Evolutionary conservation across 164 flowering plant genomes (phyloP), one percentile per base, ranked within the genome.

Genomic region (Kingdonia uniflora): DNA sequence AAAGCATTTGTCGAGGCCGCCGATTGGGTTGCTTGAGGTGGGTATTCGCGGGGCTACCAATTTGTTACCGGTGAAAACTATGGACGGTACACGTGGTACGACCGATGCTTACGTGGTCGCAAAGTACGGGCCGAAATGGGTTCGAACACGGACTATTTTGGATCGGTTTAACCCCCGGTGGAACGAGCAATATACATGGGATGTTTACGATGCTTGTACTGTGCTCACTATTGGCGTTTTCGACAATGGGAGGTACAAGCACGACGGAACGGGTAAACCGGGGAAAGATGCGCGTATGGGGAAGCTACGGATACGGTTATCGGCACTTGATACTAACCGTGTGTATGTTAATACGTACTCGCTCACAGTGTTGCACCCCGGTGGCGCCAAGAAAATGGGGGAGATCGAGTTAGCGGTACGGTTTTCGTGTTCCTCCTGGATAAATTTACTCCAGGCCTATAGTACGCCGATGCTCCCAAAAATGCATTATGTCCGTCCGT

Each of bases 141-240:
- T 94, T 54, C 87, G 97, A 0, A 94, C 99, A 1, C 74, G 97
- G 0, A 89, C 97, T 0, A 77, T 94, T 19, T 70, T 87, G 0
- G 97, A 94, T 23, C 74, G 90, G 39, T 89, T 94, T 46, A 80
- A 77, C 37, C 97, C 99, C 14, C 70, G 81, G 14, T 94, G 97
- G 97, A 78, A 94, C 54, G 99, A 94, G 68, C 95, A 89, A 62
- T 83, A 94, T 71, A 75, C 96, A 0, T 94, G 96, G 97, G 95
- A 87, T 42, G 94, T 94, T 2, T 76, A 76, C 52, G 99, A 94
- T 65, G 95, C 97, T 0, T 94, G 95, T 62, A 94, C 99, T 1
- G 97, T 89, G 0, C 73, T 94, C 20, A 89, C 97, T 0, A 70
- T 94, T 0, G 97, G 96, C 0, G 88, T 87, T 4, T 89, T 94